These are phyloP conservation scores for Crucibulum laeve DNA, from an alignment of 768 basidiomycete species.

Conservation along the genomic window DNA sequence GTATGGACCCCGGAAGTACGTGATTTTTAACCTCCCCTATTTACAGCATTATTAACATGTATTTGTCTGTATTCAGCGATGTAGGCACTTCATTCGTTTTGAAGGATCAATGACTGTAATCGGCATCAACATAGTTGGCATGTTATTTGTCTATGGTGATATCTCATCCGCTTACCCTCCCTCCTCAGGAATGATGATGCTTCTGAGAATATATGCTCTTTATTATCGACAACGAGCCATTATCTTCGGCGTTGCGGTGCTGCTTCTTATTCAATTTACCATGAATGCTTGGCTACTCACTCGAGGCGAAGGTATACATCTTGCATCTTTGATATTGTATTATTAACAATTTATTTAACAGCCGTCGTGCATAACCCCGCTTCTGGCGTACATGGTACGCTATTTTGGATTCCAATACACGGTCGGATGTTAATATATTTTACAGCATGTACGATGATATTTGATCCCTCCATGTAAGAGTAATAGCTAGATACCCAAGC, in stretches of 20 bases:
- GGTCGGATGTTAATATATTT: conserved; percentile 1
- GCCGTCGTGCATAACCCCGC: conserved; percentile 36
- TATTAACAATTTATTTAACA: conserved; percentile 8
- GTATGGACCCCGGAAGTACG: conserved; percentile 35
- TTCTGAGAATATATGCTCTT: conserved; percentile 42
- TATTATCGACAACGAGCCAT: conserved; percentile 29
- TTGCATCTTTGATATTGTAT: neutral
- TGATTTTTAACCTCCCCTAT: conserved; percentile 5
- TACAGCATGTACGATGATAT: conserved; percentile 39
- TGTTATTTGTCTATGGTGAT: conserved; percentile 2
- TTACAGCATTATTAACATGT: no score
- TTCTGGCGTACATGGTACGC: conserved; percentile 31
- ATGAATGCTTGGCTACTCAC: conserved; percentile 55
- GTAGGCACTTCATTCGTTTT: conserved; percentile 41
- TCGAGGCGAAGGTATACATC: conserved; percentile 38
- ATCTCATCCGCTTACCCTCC: neutral
- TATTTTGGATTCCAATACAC: neutral
- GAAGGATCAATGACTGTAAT: conserved; percentile 52
- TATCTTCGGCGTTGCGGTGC: conserved; percentile 18
- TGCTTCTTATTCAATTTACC: conserved; percentile 40
- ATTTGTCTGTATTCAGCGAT: conserved; percentile 22
- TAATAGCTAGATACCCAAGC: neutral
- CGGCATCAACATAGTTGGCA: conserved; percentile 44
- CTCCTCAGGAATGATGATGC: conserved; percentile 46
- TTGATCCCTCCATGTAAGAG: conserved; percentile 29